Conservation (phyloP, 768 basidiomycete genomes). For the Rubroboletus satanas region DNA sequence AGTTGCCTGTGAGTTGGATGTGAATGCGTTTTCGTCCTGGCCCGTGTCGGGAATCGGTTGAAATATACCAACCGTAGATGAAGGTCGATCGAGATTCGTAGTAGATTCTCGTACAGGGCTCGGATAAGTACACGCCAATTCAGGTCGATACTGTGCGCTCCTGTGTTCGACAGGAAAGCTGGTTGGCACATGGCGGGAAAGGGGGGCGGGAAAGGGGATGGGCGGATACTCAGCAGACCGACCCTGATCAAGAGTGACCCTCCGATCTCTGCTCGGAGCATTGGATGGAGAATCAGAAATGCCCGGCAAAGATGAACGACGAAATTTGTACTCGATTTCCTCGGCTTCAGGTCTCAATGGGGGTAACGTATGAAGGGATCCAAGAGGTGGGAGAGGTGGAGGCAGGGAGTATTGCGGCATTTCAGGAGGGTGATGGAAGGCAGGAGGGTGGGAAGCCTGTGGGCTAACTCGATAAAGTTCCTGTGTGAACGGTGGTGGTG, state of each 20-base stretch:
- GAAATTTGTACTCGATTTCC: constrained; percentile 30
- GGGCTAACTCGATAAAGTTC: constrained; percentile 23
- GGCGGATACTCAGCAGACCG: constrained; percentile 14
- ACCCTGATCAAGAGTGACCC: constrained; percentile 11
- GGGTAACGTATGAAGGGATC: constrained; percentile 22
- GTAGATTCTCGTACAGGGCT: constrained; percentile 18
- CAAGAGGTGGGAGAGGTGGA: constrained; percentile 22
- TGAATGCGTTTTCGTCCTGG: constrained; percentile 6
- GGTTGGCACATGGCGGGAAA: constrained; percentile 3
- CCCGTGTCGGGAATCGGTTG: constrained; percentile 4
- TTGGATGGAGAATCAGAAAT: constrained; percentile 9
- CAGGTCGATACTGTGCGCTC: constrained; percentile 10
- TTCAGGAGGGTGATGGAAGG: constrained; percentile 23
- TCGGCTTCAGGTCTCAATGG: constrained; percentile 25
- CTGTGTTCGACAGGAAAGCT: constrained; percentile 10
- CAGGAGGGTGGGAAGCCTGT: constrained; percentile 21
- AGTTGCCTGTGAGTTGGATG: constrained; percentile 9
- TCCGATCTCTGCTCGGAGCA: constrained; percentile 10
- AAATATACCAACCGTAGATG: constrained; percentile 17
- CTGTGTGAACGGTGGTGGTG: constrained; percentile 21
- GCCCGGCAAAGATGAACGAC: constrained; percentile 30
- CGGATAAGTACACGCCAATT: constrained; percentile 15
- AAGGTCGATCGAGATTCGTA: constrained; percentile 17
- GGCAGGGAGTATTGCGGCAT: constrained; percentile 28
- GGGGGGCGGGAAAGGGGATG: background rate